These are phyloP conservation scores for Tulasnella sp. DNA, from an alignment of 768 basidiomycete species.

Conservation along the genomic window DNA sequence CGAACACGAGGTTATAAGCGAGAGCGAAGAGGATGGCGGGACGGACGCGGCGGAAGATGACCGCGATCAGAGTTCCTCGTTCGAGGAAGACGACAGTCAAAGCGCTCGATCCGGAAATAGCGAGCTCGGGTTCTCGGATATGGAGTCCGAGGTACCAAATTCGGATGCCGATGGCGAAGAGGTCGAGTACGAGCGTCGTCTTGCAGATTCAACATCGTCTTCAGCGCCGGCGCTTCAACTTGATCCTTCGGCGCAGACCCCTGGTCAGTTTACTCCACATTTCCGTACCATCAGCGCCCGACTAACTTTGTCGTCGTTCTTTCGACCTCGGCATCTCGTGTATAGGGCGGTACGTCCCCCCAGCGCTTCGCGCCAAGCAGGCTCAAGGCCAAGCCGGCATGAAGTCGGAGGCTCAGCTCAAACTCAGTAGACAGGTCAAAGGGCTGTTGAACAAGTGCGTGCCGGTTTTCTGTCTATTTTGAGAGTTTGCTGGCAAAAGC, in stretches of 20 bases:
- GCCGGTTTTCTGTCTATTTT: neutral
- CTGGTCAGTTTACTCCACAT: neutral
- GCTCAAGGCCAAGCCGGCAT: slow-evolving; percentile 27
- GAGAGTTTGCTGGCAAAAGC: neutral
- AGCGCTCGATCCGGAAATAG: neutral
- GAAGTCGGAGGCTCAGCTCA: slow-evolving; percentile 33
- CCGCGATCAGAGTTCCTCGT: slow-evolving; percentile 27
- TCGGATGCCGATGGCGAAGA: slow-evolving; percentile 17
- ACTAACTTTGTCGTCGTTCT: neutral
- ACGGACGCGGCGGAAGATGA: slow-evolving; percentile 13
- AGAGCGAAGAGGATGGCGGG: slow-evolving; percentile 22
- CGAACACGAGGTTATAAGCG: slow-evolving; percentile 32
- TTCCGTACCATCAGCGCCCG: neutral
- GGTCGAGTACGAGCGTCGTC: too few species aligned
- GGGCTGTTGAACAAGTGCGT: slow-evolving; percentile 76
- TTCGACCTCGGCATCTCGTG: neutral
- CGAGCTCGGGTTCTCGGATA: neutral
- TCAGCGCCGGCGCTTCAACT: neutral
- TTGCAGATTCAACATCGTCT: slow-evolving; percentile 9
- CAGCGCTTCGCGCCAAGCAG: slow-evolving; percentile 50
- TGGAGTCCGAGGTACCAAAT: slow-evolving; percentile 5
- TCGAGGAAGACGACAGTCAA: slow-evolving; percentile 10
- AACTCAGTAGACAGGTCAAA: slow-evolving; percentile 66
- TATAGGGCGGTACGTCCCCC: slow-evolving; percentile 57
- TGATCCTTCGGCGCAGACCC: neutral